Evolutionary conservation across 805 yeast species (phyloP), one percentile per base, ranked within the genome.

Genomic region (Saccharomyces kudriavzevii): DNA sequence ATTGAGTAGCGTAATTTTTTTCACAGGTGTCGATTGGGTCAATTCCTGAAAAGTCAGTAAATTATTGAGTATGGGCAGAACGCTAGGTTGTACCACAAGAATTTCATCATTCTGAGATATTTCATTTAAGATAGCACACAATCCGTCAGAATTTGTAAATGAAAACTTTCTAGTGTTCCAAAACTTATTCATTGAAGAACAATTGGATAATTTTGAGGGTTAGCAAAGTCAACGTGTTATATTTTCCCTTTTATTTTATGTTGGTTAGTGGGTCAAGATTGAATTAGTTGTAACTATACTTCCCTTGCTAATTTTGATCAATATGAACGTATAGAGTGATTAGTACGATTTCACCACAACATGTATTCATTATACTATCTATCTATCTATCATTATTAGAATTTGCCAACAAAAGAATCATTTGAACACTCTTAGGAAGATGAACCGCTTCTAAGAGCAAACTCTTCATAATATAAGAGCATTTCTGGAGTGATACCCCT

Each of bases 401-500:
- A n/a, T n/a, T n/a, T n/a, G n/a, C n/a, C n/a, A n/a, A n/a, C n/a
- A n/a, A n/a, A n/a, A n/a, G n/a, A n/a, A n/a, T n/a, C n/a, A n/a
- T n/a, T 29, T 20, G 28, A 40, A 17, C 25, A 25, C 2, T 9
- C 43, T 54, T 24, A 66, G 5, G 64, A 64, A 27, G 71, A 62
- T 1, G 71, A 60, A 13, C 78, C 77, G 58, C 75, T 67, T 62
- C 75, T 71, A 6, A 65, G 59, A 5, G 76, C 74, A 61, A 75
- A 76, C 4, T 74, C 80, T 56, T 73, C 73, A 65, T 87, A 92
- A 59, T 89, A 91, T 1, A 77, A 79, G 30, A 91, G 64, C 97
- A 92, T 89, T 24, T 89, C 96, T 10, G 75, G 74, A 0, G 96
- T 90, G 47, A 94, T 94, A 28, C 92, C 94, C 62, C 78, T 79